A percentile compares a stretch with the other conserved stretches of the same genome.
These are phyloP conservation scores for Incumbomyces delicatus DNA, from an alignment of 2,329 filamentous ascomycete genomes.

Conservation along the genomic window DNA sequence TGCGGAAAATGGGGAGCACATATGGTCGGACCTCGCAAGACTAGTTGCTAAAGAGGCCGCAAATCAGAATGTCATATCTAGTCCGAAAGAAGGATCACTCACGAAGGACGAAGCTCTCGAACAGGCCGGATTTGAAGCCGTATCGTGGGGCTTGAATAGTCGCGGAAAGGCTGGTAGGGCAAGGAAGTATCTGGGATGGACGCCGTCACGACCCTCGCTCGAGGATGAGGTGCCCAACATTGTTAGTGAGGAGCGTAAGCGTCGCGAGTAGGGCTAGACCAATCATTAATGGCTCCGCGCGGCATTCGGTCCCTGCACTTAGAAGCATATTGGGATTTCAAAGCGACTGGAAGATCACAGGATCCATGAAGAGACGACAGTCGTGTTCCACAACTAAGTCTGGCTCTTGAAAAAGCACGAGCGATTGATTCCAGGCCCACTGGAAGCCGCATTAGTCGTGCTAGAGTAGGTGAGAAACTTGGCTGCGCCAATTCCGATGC, in stretches of 20 bases:
- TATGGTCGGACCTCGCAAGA: constrained; percentile 52
- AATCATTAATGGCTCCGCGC: no score
- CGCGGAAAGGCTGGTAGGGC: constrained; percentile 46
- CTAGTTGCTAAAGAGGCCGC: constrained; percentile 48
- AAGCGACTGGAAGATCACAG: no score
- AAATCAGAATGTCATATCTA: constrained; percentile 42
- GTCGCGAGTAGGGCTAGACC: not conserved
- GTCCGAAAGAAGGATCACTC: constrained; percentile 28
- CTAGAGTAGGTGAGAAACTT: no score
- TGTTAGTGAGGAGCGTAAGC: constrained; percentile 36
- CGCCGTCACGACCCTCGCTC: constrained; percentile 40
- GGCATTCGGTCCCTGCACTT: no score
- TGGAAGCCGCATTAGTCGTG: no score
- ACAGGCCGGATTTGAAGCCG: constrained; percentile 40
- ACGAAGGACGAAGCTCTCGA: constrained; percentile 36
- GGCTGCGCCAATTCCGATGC: no score
- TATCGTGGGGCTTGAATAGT: constrained; percentile 52
- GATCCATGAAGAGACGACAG: no score
- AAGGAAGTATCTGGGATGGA: constrained; percentile 49
- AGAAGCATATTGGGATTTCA: no score
- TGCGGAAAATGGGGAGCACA: constrained; percentile 50
- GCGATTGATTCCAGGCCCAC: no score
- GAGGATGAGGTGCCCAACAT: constrained; percentile 45
- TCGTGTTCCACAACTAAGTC: no score
- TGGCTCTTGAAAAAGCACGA: no score